Percentiles rank a stretch among this genome's conserved stretches.
Conservation (phyloP, 306 rosid species). For the Cucurbita maxima region DNA sequence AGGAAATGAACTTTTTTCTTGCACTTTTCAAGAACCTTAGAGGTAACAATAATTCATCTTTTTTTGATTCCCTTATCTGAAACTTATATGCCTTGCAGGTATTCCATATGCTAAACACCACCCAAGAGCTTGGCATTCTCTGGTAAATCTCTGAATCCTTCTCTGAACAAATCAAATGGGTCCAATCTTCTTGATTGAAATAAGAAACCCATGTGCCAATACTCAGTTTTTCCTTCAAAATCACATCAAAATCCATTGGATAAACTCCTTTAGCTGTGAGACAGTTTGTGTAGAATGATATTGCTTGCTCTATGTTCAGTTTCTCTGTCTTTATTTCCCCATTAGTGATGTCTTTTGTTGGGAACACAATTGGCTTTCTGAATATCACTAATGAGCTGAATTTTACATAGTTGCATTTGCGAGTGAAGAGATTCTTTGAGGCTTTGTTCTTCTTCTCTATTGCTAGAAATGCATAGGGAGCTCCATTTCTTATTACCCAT, state of each 20-base stretch:
- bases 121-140: slow-evolving; percentile 38
- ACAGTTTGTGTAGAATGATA: slow-evolving; percentile 30
- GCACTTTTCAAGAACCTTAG: slow-evolving; percentile 35
- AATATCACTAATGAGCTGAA: slow-evolving; percentile 50
- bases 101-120: slow-evolving; percentile 60
- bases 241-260: slow-evolving; percentile 44
- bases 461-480: slow-evolving; percentile 40
- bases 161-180: slow-evolving; percentile 15
- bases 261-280: slow-evolving; percentile 32
- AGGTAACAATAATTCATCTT: slow-evolving; percentile 3
- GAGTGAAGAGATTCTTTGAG: slow-evolving; percentile 44
- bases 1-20: slow-evolving; percentile 38
- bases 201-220: slow-evolving; percentile 66
- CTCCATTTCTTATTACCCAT: slow-evolving; percentile 62
- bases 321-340: slow-evolving; percentile 36
- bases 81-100: slow-evolving; percentile 41
- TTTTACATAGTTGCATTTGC: slow-evolving; percentile 40
- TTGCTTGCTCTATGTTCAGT: slow-evolving; percentile 33
- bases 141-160: slow-evolving; percentile 8
- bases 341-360: slow-evolving; percentile 19
- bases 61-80: slow-evolving; percentile 30
- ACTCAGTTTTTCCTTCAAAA: slow-evolving; percentile 49
- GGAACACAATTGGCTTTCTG: slow-evolving; percentile 25
- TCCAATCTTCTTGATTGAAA: slow-evolving; percentile 35
- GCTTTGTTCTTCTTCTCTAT: slow-evolving; percentile 44